Evolutionary conservation across 129 eudicot species (phyloP), one percentile per base, ranked within the genome.

Genomic region (Flaveria bidentis): DNA sequence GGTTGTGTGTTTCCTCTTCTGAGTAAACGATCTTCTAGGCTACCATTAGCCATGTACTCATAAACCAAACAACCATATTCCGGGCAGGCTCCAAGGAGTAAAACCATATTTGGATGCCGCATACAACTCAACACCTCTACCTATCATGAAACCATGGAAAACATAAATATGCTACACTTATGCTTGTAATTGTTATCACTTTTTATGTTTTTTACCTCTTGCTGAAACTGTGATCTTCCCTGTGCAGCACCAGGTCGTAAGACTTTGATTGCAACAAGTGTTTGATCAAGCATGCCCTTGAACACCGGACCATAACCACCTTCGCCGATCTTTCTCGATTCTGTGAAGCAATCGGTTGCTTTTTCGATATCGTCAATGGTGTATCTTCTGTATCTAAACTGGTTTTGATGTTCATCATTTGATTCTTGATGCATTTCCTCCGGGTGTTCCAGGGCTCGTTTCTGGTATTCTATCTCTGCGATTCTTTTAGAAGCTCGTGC

Each of bases 221-320:
- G 84, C 25, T 88, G 86, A 75, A 88, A 88, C 79, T 88, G 94
- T 23, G 88, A 76, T 75, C 83, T 86, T 74, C 94, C 94, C 51
- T 88, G 93, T 61, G 88, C 88, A 36, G 87, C 88, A 79, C 84
- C 90, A 9, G 90, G 90, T 6, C 93, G 85, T 53, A 88, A 49
- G 33, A 88, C 90, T 81, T 88, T 88, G 45, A 88, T 83, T 0
- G 90, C 96, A 9, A 82, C 93, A 2, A 62, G 85, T 6, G 83
- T 85, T 30, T 85, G 73, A 61, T 87, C 88, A 62, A 87, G 82
- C 33, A 67, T 13, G 46, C 90, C 84, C 58, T 75, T 86, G 30
- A 74, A 88, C 8, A 88, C 94, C 0, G 94, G 94, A 16, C 94
- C 94, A 18, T 88, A 88, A 26, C 94, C 90, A 1, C 94, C 94